These are phyloP conservation scores for Aureobasidium namibiae DNA, from an alignment of 2,329 filamentous ascomycete genomes.

Conservation along the genomic window DNA sequence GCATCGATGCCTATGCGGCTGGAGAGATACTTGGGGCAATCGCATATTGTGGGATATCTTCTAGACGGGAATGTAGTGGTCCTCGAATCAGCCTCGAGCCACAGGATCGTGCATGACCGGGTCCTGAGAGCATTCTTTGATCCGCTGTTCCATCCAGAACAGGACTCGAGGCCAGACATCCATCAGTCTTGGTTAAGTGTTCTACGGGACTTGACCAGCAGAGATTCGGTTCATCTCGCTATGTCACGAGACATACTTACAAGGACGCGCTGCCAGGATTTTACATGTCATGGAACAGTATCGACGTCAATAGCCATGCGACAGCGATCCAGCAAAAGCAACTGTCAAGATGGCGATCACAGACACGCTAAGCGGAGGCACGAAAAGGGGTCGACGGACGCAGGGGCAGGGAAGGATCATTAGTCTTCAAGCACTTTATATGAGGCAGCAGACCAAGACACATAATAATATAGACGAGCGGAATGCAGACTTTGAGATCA, in stretches of 20 bases:
- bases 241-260: not conserved
- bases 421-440: not conserved
- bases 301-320: not conserved
- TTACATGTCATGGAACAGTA: not conserved
- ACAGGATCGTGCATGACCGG: too few species aligned
- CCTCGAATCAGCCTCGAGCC: too few species aligned
- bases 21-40: too few species aligned
- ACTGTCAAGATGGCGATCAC: not conserved
- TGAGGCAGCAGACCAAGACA: not conserved
- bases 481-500: too few species aligned
- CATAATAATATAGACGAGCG: not conserved
- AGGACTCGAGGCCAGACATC: too few species aligned
- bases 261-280: not conserved
- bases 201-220: too few species aligned
- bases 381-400: not conserved
- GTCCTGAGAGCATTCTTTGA: too few species aligned
- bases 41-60: too few species aligned
- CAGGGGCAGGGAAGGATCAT: not conserved
- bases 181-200: too few species aligned
- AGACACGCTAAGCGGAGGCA: not conserved
- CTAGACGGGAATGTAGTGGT: too few species aligned
- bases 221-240: not conserved
- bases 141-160: too few species aligned
- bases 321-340: not conserved
- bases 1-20: not conserved